Evolutionary conservation across 768 basidiomycete species (phyloP).

Genomic region (Suillus lakei): DNA sequence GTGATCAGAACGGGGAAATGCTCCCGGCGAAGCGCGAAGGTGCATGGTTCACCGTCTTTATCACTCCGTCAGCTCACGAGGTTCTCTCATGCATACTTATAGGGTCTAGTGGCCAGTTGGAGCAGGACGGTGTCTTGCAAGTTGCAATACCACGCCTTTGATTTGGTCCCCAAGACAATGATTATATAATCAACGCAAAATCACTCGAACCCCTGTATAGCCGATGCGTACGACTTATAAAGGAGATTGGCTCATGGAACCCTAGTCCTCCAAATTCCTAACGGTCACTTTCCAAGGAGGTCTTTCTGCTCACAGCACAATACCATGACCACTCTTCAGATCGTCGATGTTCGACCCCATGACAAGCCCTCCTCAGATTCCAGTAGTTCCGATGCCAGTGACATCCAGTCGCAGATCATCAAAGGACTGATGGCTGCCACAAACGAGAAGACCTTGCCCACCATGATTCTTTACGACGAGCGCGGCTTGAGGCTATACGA

Average conservation of each 20-base stretch:
- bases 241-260: background rate
- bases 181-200: background rate
- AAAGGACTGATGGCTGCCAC: constrained; percentile 58
- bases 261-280: background rate
- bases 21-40: background rate
- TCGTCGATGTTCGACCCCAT: constrained; percentile 53
- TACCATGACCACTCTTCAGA: constrained; percentile 36
- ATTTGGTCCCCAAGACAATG: background rate
- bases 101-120: background rate
- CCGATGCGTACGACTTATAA: background rate
- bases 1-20: background rate
- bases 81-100: background rate
- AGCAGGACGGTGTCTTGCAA: background rate
- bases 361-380: constrained; percentile 19
- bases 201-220: background rate
- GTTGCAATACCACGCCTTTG: background rate
- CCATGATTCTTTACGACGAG: constrained; percentile 86
- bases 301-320: background rate
- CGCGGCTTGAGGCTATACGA: constrained; percentile 86
- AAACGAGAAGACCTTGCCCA: constrained; percentile 72
- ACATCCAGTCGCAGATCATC: constrained; percentile 52
- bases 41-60: background rate
- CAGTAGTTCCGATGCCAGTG: constrained; percentile 31
- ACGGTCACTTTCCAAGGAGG: background rate
- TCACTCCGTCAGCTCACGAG: background rate